Base-by-base conservation (phyloP, 2,329 filamentous ascomycete genomes). In the Lojkania enalia region DNA sequence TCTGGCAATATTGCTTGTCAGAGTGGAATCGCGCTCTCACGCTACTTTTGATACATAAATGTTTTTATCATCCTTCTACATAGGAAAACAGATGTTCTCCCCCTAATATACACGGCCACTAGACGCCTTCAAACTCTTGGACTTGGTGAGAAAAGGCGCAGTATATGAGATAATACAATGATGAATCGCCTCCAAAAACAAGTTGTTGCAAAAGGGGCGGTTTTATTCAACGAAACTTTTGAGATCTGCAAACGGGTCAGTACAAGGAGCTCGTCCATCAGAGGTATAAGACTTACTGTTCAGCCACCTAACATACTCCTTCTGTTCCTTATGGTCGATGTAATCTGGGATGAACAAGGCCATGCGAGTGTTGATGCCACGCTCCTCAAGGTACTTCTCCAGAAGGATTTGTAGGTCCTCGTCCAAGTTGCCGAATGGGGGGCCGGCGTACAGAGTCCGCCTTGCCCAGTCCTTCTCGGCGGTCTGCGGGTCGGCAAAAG, bases 271-370 rank as follows among this genome's bases (percentile, higher is more conserved):
- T 11, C 6, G 20, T 21, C 4, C 14, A 20, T 19, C 30, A 4
- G 20, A 30, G 31, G 12, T 6, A 29, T 9, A 5, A n/a, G 13
- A 65, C 64, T 57, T 55, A 67, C 62, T 83, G 71, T 84, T 81
- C 71, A 99, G 77, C 94, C 95, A 99, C 56, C 81, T 77, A 51
- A 95, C 77, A 73, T 99, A 99, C 80, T 99, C 94, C 75, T 85
- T 87, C 83, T 97, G 92, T 83, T 99, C 94, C 85, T 99, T 99
- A 74, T 88, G 83, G 69, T 97, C 90, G 66, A 97, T 91, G 76
- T 96, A 99, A 71, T 97, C 91, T 27, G 91, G 90, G 33, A 95
- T 86, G 72, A 97, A 96, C 57, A 91, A 76, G 42, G 91, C 92
- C 61, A 99, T 81, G 47, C 86, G 82, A 60, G 87, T 85, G 64